phyloP scores from a whole-genome alignment of 2,329 filamentous ascomycete species.

The Pseudogymnoascus sp. region DNA sequence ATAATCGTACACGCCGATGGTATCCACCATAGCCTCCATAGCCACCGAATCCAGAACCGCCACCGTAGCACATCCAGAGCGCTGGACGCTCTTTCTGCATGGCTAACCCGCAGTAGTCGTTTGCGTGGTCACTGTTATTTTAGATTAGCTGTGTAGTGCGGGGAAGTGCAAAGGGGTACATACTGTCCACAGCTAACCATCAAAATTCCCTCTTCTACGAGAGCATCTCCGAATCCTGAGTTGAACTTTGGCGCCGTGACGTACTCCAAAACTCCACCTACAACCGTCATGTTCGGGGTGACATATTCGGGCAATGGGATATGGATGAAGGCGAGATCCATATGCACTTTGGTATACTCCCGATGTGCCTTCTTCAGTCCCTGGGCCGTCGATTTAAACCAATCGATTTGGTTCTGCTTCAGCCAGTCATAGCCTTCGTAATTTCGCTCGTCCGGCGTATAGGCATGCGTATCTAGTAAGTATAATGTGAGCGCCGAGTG shows the following conservation, averaged over 20 bases:
- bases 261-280: constrained; percentile 60
- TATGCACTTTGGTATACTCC: constrained; percentile 84
- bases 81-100: constrained; percentile 43
- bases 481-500: constrained; percentile 95
- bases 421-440: constrained; percentile 97
- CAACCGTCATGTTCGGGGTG: constrained; percentile 49
- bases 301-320: constrained; percentile 90
- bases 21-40: constrained; percentile 89
- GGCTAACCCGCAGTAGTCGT: constrained; percentile 84
- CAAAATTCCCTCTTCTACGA: constrained; percentile 77
- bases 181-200: constrained; percentile 89
- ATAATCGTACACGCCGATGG: constrained; percentile 76
- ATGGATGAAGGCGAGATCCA: constrained; percentile 96
- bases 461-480: constrained; percentile 85
- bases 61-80: constrained; percentile 98
- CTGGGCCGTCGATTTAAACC: constrained; percentile 78
- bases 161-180: constrained; percentile 32
- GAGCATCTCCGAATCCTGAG: constrained; percentile 83
- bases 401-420: constrained; percentile 87
- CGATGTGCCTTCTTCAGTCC: constrained; percentile 69
- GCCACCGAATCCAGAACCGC: constrained; percentile 85
- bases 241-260: constrained; percentile 88
- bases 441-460: constrained; percentile 80
- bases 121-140: constrained; percentile 71
- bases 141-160: constrained; percentile 20